Evolutionary conservation across 108 stramenopile species (phyloP).

Genomic region (Cyclotella kingstonii): DNA sequence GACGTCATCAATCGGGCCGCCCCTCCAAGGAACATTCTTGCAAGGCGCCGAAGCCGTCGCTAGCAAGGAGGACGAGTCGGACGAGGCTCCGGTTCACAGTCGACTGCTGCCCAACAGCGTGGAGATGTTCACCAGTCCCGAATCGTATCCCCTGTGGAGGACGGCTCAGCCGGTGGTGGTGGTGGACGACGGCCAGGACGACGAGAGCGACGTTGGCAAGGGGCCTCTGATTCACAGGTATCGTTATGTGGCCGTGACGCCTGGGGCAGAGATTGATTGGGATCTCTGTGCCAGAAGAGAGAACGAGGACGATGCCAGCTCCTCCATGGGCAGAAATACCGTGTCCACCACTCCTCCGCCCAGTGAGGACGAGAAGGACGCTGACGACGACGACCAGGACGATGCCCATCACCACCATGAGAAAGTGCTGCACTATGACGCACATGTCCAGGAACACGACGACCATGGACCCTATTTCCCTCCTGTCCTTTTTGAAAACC

Average conservation of each 20-base stretch:
- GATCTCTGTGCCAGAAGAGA: slow-evolving; percentile 17
- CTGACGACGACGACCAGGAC: slow-evolving; percentile 16
- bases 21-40: too few species aligned
- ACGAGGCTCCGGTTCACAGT: slow-evolving; percentile 33
- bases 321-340: slow-evolving; percentile 34
- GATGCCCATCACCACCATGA: slow-evolving; percentile 43
- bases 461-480: slow-evolving; percentile 18
- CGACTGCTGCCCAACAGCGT: slow-evolving; percentile 53
- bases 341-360: slow-evolving; percentile 30
- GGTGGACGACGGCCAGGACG: slow-evolving; percentile 39
- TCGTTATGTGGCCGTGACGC: slow-evolving; percentile 85
- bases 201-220: not conserved
- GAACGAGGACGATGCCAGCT: slow-evolving; percentile 20
- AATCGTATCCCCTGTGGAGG: slow-evolving; percentile 85
- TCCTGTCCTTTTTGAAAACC: slow-evolving; percentile 37
- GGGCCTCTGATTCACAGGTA: slow-evolving; percentile 68
- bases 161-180: slow-evolving; percentile 77
- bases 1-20: slow-evolving; percentile 70
- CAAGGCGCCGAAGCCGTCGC: slow-evolving; percentile 28
- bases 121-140: slow-evolving; percentile 84
- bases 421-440: slow-evolving; percentile 3
- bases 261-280: slow-evolving; percentile 59
- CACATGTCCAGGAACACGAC: slow-evolving; percentile 18
- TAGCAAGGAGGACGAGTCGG: slow-evolving; percentile 3
- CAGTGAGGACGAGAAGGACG: slow-evolving; percentile 39